Evolutionary conservation across 345 rosid genomes (phyloP), one percentile per base, ranked within the genome.

Genomic region (Hypericum perforatum): DNA sequence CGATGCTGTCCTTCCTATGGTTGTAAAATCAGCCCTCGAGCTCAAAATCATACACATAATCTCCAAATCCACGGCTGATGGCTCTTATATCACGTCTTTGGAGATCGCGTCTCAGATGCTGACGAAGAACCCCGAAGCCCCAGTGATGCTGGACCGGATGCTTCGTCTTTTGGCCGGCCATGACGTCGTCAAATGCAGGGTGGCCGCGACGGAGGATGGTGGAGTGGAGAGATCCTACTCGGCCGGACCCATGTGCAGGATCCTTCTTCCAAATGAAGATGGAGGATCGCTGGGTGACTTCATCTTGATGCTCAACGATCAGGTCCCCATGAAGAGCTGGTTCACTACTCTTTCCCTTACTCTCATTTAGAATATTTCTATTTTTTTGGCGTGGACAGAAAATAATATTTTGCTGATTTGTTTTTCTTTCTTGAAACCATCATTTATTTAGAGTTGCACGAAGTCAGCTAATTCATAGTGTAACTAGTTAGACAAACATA

Each of bases 101-200:
- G 32, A 22, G 32, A 22, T 22, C 32, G 32, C 32, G 32, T 22
- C 32, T 22, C 32, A 22, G n/a, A 62, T 82, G 1, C 75, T 67
- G 41, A 46, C 81, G 3, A 65, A 61, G 37, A 77, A 77, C 39
- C 74, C 79, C 0, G 76, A 62, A 0, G 81, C 85, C 0, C 52
- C 80, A 0, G 50, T 61, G 51, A 14, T 77, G 46, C 47, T 82
- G 5, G 83, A 79, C 14, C 69, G 78, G 16, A 71, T 79, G 70
- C 68, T 82, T 47, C 66, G 80, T 12, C 60, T 75, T 11, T 58
- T 79, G 32, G 83, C 80, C 2, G 71, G 81, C 65, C 62, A 73
- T 49, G 68, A 70, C 42, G 57, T 82, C 49, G 66, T 79, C 8
- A 46, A 46, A 13, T 61, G 48, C 38, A 38, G 51, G 6, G 39